A percentile compares a stretch with the other conserved stretches of the same genome.
phyloP scores from a whole-genome alignment of 805 yeast genomes.

The Metschnikowia aberdeeniae region DNA sequence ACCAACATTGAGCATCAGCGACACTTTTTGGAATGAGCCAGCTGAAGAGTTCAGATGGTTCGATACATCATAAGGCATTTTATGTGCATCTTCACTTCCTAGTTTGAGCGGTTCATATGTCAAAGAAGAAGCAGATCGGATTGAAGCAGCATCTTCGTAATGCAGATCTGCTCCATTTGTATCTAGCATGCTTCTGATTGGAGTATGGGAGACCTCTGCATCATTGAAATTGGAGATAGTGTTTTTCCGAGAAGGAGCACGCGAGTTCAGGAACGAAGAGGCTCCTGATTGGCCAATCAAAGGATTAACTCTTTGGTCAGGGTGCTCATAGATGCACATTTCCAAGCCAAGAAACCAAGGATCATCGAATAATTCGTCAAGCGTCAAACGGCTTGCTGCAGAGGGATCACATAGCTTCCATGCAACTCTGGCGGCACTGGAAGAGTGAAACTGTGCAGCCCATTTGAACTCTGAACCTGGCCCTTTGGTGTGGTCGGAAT shows the following conservation, averaged over 20 bases:
- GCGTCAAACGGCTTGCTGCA: constrained; percentile 47
- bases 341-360: constrained; percentile 61
- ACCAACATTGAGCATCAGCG: constrained; percentile 30
- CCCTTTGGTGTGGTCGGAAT: constrained; percentile 42
- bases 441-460: constrained; percentile 56
- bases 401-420: constrained; percentile 74
- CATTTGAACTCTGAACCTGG: constrained; percentile 73
- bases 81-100: constrained; percentile 5
- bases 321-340: constrained; percentile 54
- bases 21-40: constrained; percentile 16
- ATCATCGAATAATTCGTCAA: constrained; percentile 53
- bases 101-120: constrained; percentile 19
- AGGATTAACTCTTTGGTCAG: constrained; percentile 36
- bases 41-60: constrained; percentile 9
- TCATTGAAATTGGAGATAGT: constrained; percentile 18
- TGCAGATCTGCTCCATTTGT: constrained; percentile 14
- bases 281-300: constrained; percentile 21
- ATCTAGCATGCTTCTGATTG: constrained; percentile 40
- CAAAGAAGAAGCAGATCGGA: constrained; percentile 26
- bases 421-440: constrained; percentile 63
- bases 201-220: constrained; percentile 22
- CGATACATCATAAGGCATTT: constrained; percentile 13
- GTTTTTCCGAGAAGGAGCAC: constrained; percentile 31
- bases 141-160: constrained; percentile 17
- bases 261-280: constrained; percentile 21